Percentiles rank a stretch among this genome's conserved stretches.
These are phyloP conservation scores for Cucurbita ficifolia DNA, from an alignment of 306 rosid species.

Conservation along the genomic window DNA sequence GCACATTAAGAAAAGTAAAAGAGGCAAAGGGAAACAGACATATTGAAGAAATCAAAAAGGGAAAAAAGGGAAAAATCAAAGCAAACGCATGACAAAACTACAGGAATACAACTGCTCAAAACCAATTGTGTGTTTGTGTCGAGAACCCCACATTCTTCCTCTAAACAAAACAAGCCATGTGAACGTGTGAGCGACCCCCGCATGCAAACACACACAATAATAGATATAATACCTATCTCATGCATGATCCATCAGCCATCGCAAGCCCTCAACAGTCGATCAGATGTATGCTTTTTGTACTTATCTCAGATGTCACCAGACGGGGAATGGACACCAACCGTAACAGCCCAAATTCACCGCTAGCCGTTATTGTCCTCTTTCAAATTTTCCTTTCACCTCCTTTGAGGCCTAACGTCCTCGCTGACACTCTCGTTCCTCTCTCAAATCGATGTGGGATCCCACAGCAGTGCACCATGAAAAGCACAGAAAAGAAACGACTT, in stretches of 20 bases:
- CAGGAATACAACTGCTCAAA: neutral
- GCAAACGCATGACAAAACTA: neutral
- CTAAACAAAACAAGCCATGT: neutral
- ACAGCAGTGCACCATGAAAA: neutral
- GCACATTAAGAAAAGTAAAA: neutral
- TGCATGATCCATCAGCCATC: neutral
- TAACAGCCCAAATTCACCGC: too few relatives aligned
- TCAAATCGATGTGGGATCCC: too few relatives aligned
- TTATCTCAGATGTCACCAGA: neutral
- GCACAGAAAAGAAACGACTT: neutral
- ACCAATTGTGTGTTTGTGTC: neutral
- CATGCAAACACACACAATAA: neutral
- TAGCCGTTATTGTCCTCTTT: too few relatives aligned
- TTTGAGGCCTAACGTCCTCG: too few relatives aligned
- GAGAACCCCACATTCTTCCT: neutral
- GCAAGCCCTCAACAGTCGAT: neutral
- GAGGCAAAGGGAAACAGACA: neutral
- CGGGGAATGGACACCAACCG: neutral
- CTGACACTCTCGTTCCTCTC: too few relatives aligned
- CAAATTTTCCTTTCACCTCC: too few relatives aligned
- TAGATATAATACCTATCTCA: neutral
- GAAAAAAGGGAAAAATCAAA: neutral
- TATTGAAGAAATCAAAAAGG: neutral
- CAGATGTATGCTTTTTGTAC: neutral
- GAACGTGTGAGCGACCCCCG: neutral